Evolutionary conservation across 2,329 filamentous ascomycete species (phyloP).

Genomic region (Verruconis gallopava): DNA sequence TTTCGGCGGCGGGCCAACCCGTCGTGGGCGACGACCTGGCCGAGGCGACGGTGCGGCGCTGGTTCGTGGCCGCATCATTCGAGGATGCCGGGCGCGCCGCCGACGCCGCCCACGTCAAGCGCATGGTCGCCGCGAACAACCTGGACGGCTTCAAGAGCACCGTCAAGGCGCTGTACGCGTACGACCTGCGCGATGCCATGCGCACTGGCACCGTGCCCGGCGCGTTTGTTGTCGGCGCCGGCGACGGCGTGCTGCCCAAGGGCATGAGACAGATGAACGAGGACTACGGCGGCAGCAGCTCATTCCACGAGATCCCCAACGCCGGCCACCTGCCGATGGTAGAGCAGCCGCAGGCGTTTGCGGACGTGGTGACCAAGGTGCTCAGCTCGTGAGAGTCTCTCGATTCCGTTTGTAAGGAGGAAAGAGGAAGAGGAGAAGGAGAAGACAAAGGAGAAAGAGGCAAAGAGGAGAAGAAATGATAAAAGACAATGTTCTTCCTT

Average conservation of each 20-base stretch:
- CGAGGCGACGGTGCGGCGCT: conserved; percentile 56
- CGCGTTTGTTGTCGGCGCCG: conserved; percentile 58
- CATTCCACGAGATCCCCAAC: conserved; percentile 49
- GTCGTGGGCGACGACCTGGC: conserved; percentile 55
- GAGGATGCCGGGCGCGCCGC: conserved; percentile 35
- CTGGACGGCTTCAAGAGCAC: conserved; percentile 55
- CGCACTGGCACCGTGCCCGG: conserved; percentile 43
- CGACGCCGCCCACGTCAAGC: conserved; percentile 45
- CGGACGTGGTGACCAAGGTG: conserved; percentile 47
- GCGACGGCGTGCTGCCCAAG: conserved; percentile 62
- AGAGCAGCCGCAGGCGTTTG: conserved; percentile 58
- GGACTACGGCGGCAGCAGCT: conserved; percentile 40
- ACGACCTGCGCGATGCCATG: conserved; percentile 51
- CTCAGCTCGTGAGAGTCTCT: conserved; percentile 26
- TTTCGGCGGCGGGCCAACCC: conserved; percentile 25
- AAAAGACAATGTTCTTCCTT: no score
- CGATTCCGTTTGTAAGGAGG: no score
- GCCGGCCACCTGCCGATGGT: conserved; percentile 79
- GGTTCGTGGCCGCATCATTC: conserved; percentile 55
- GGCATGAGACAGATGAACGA: conserved; percentile 61
- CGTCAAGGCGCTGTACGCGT: conserved; percentile 59
- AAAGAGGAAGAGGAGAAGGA: no score
- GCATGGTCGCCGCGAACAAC: conserved; percentile 57
- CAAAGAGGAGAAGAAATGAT: no score
- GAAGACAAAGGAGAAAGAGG: no score